Evolutionary conservation across 192 early-diverging fungal species (phyloP).

Genomic region (Entomortierella chlamydospora): DNA sequence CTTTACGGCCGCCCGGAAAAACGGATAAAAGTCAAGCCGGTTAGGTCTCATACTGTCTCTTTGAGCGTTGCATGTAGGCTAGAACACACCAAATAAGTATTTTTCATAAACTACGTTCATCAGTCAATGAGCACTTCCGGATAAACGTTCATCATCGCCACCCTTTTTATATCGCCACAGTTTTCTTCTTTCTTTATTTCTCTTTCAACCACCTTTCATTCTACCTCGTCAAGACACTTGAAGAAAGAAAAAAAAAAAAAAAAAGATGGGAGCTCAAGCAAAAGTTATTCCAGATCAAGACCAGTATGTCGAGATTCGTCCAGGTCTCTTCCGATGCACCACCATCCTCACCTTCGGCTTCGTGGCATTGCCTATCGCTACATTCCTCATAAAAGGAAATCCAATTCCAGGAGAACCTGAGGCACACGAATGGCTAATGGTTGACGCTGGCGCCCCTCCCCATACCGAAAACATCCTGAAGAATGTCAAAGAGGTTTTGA

Average conservation of each 20-base stretch:
- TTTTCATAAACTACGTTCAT: too few relatives aligned
- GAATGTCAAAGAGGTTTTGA: slow-evolving; percentile 14
- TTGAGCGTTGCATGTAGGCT: too few relatives aligned
- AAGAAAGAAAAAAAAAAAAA: not conserved
- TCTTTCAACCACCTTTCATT: not conserved
- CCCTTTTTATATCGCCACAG: not conserved
- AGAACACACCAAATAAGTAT: too few relatives aligned
- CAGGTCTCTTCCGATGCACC: slow-evolving; percentile 29
- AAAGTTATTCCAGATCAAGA: slow-evolving; percentile 23
- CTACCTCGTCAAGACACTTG: too few relatives aligned
- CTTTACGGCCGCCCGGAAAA: not conserved
- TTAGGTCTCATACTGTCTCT: not conserved
- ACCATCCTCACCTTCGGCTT: slow-evolving; percentile 6
- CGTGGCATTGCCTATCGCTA: slow-evolving; percentile 15
- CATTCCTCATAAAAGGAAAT: slow-evolving; percentile 26
- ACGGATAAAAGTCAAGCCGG: not conserved
- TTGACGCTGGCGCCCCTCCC: slow-evolving; percentile 31
- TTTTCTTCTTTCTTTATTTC: not conserved
- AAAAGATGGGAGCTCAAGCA: not conserved
- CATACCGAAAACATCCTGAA: slow-evolving; percentile 6
- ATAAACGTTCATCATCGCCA: not conserved
- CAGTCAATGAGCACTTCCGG: not conserved
- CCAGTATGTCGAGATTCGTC: slow-evolving; percentile 14
- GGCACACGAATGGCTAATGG: slow-evolving; percentile 27
- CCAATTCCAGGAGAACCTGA: not conserved